phyloP scores from a whole-genome alignment of 192 early-diverging fungal genomes.

The Linnemannia hyalina region DNA sequence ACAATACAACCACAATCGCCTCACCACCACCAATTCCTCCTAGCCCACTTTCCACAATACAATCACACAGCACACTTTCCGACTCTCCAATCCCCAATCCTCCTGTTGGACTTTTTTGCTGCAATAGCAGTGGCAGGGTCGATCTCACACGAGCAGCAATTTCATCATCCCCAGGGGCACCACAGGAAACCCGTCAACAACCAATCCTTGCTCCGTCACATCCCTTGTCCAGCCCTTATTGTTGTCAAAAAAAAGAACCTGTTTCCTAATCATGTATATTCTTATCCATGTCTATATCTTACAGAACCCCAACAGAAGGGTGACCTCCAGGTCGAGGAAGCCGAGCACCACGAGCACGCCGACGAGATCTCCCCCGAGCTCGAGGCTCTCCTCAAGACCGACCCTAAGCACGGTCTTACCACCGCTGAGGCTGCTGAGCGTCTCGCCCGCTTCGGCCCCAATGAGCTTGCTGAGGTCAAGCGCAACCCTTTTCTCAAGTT shows the following conservation, averaged over 20 bases:
- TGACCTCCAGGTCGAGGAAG: slow-evolving; percentile 71
- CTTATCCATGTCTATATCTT: neutral
- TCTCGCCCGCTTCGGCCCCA: slow-evolving; percentile 79
- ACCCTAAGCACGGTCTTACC: slow-evolving; percentile 82
- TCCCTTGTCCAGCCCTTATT: neutral
- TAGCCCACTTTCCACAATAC: neutral
- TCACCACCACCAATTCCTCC: neutral
- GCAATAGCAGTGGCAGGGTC: neutral
- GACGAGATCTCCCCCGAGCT: slow-evolving; percentile 87
- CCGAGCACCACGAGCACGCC: slow-evolving; percentile 77
- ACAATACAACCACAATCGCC: neutral
- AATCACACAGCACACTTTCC: neutral
- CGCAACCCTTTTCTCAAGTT: slow-evolving; percentile 89
- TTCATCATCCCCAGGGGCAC: neutral
- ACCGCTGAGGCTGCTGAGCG: slow-evolving; percentile 79
- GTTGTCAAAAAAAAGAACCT: too few relatives aligned
- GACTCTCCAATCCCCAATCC: neutral
- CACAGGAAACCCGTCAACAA: neutral
- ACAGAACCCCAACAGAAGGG: slow-evolving; percentile 31
- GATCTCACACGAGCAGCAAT: neutral
- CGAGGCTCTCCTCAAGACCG: slow-evolving; percentile 86
- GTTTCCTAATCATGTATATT: neutral
- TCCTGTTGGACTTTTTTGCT: neutral
- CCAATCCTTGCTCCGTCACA: neutral
- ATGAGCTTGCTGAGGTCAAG: slow-evolving; percentile 87